Percentiles rank a stretch among this genome's conserved stretches.
These are phyloP conservation scores for Austropuccinia psidii DNA, from an alignment of 1,284 basidiomycete species.

Conservation along the genomic window DNA sequence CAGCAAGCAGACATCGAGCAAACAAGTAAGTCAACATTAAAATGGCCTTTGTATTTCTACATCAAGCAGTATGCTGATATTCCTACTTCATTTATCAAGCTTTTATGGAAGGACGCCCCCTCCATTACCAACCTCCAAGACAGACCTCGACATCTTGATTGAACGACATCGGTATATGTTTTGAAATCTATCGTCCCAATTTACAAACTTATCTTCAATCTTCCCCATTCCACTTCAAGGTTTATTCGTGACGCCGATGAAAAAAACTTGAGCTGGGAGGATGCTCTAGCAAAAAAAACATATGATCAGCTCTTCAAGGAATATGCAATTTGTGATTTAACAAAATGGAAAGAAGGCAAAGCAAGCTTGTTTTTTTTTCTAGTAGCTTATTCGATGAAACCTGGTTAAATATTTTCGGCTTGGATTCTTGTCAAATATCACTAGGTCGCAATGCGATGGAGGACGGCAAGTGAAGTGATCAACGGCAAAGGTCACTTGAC, in stretches of 20 bases:
- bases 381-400: too few relatives aligned
- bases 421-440: neutral
- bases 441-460: conserved; percentile 36
- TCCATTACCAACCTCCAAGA: conserved; percentile 12
- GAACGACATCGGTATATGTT: conserved; percentile 20
- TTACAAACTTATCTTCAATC: neutral
- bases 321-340: conserved; percentile 31
- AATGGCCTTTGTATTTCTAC: neutral
- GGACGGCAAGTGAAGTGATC: conserved; percentile 31
- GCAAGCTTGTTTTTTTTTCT: conserved; percentile 2
- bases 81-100: neutral
- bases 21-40: neutral
- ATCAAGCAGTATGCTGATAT: neutral
- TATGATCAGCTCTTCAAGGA: conserved; percentile 37
- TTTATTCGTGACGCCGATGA: conserved; percentile 33
- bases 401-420: neutral
- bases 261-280: conserved; percentile 35
- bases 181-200: neutral
- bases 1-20: conserved; percentile 18
- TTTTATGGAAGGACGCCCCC: conserved; percentile 33
- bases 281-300: conserved; percentile 29
- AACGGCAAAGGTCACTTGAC: conserved; percentile 34
- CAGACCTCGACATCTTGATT: conserved; percentile 31
- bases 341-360: conserved; percentile 35
- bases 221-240: neutral